Evolutionary conservation across 345 rosid species (phyloP).

Genomic region (Euphorbia tirucalli): DNA sequence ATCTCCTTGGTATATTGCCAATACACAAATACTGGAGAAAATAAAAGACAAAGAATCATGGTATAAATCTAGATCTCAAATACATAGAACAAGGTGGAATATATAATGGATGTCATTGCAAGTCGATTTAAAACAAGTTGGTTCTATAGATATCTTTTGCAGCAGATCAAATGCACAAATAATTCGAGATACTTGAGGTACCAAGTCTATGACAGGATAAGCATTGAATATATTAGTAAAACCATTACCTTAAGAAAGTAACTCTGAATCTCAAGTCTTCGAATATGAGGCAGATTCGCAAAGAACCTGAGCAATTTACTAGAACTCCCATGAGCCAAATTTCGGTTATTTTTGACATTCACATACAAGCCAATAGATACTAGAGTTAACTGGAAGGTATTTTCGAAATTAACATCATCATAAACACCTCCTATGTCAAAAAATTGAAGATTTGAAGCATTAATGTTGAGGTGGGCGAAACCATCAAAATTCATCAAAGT

Average conservation of each 20-base stretch:
- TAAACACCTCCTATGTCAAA: conserved; percentile 59
- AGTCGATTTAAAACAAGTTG: neutral
- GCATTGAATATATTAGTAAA: neutral
- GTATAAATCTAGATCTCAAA: conserved; percentile 12
- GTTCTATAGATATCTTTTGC: neutral
- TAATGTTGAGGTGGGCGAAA: conserved; percentile 49
- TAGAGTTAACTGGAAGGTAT: conserved; percentile 40
- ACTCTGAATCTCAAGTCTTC: conserved; percentile 67
- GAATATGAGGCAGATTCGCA: conserved; percentile 56
- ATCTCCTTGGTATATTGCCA: conserved; percentile 49
- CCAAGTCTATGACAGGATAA: neutral
- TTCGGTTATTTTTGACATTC: conserved; percentile 36
- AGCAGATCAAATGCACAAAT: neutral
- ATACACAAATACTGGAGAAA: conserved; percentile 53
- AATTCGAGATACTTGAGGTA: too few species aligned
- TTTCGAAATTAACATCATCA: conserved; percentile 47
- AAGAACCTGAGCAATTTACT: conserved; percentile 63
- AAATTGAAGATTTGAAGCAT: conserved; percentile 64
- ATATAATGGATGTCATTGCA: too few species aligned
- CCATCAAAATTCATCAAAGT: conserved; percentile 67
- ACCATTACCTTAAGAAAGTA: conserved; percentile 58
- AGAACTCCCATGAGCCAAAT: conserved; percentile 22
- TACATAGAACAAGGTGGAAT: neutral
- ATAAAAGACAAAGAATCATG: conserved; percentile 14
- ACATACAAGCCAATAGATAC: conserved; percentile 58